Conservation (phyloP, 441 rosid genomes). For the Manihot esculenta region DNA sequence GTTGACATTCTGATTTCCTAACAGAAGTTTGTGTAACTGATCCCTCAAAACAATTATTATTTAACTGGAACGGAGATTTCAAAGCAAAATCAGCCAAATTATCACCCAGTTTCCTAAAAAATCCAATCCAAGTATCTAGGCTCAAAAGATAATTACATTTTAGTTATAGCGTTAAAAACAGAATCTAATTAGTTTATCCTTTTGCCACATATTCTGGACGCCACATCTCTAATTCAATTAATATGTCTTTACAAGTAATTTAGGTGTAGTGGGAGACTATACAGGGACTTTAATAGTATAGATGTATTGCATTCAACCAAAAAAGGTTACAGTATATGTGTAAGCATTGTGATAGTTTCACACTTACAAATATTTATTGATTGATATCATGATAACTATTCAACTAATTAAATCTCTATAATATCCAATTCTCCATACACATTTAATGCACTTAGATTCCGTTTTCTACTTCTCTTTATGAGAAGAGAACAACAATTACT, state of each 20-base stretch:
- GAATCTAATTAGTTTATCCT: neutral
- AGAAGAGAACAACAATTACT: neutral
- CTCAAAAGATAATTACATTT: neutral
- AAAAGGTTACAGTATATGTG: neutral
- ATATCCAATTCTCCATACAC: too few species aligned
- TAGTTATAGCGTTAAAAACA: neutral
- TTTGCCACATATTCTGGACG: neutral
- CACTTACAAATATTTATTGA: neutral
- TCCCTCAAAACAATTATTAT: neutral
- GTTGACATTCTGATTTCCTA: neutral
- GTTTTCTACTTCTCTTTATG: neutral
- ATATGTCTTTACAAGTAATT: neutral
- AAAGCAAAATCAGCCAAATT: neutral
- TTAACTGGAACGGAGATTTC: neutral
- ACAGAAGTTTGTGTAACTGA: neutral
- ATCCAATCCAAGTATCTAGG: neutral
- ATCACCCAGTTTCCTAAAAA: constrained; percentile 3
- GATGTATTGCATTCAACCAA: neutral
- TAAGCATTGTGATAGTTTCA: neutral
- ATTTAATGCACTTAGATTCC: neutral
- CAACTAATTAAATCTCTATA: neutral
- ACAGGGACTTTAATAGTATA: neutral
- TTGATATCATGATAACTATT: too few species aligned
- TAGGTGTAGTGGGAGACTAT: neutral
- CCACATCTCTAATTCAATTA: neutral